These are phyloP conservation scores for Neurospora sp. DNA, from an alignment of 495 filamentous ascomycete genomes.

Conservation along the genomic window DNA sequence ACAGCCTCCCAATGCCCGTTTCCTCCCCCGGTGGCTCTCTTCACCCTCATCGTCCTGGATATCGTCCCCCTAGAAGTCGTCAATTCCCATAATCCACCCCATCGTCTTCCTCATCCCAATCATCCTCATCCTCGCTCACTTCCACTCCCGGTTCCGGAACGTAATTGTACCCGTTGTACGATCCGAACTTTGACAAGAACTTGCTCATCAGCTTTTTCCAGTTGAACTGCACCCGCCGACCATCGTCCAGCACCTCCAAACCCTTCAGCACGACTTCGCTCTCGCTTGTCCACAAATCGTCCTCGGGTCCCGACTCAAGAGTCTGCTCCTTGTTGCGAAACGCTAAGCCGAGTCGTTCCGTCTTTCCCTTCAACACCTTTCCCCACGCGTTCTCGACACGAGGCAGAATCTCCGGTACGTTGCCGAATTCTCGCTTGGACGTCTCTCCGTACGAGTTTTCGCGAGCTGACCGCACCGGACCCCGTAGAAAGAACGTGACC, in stretches of 20 bases:
- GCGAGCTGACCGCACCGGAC: neutral
- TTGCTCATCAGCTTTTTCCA: neutral
- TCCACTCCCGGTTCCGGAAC: neutral
- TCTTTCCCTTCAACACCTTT: neutral
- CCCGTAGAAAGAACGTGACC: neutral
- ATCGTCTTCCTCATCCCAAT: neutral
- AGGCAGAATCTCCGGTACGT: neutral
- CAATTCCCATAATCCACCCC: neutral
- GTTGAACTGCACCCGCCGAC: neutral
- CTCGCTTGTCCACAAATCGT: neutral
- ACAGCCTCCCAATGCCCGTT: neutral
- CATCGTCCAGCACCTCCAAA: neutral
- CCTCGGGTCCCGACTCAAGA: neutral
- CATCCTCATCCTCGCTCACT: neutral
- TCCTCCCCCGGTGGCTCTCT: neutral
- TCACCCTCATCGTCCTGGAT: neutral
- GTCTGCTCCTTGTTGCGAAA: neutral
- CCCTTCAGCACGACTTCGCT: neutral
- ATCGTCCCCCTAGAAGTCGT: no score
- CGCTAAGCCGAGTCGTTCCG: neutral
- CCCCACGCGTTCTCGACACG: neutral
- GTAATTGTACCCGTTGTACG: neutral
- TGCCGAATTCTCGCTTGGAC: neutral
- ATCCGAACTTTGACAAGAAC: neutral
- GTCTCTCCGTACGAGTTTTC: neutral